These are phyloP conservation scores for Coniophora puteana DNA, from an alignment of 1,284 basidiomycete species.

Conservation along the genomic window DNA sequence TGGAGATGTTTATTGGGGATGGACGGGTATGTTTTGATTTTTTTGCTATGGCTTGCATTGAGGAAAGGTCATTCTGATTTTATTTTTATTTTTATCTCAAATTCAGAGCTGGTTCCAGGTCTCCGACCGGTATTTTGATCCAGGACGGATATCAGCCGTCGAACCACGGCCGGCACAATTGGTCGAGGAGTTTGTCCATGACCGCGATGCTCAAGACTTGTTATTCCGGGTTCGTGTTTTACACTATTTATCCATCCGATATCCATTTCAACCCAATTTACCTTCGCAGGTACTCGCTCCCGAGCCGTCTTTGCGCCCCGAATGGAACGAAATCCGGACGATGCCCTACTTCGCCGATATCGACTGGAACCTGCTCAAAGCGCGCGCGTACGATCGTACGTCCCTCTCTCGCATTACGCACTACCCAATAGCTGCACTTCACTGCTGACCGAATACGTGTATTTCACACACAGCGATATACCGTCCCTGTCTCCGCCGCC, in stretches of 20 bases:
- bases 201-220: slow-evolving; percentile 8
- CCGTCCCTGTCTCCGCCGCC: slow-evolving; percentile 1
- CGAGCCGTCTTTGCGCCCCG: slow-evolving; percentile 7
- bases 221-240: slow-evolving; percentile 2
- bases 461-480: slow-evolving; percentile 1
- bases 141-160: slow-evolving; percentile 2
- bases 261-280: background rate
- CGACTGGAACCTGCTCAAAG: slow-evolving; percentile 6
- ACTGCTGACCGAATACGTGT: too few species aligned
- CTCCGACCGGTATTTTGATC: slow-evolving; percentile 6
- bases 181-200: slow-evolving; percentile 3
- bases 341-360: slow-evolving; percentile 10
- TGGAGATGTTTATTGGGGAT: slow-evolving; percentile 7
- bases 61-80: slow-evolving; percentile 7
- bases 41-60: too few species aligned
- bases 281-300: slow-evolving; percentile 3
- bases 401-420: background rate
- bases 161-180: background rate
- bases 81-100: background rate
- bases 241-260: background rate
- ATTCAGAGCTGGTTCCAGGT: background rate
- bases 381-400: slow-evolving; percentile 11
- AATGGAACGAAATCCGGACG: slow-evolving; percentile 7
- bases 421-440: too few species aligned
- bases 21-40: slow-evolving; percentile 2